phyloP scores from a whole-genome alignment of 2,329 filamentous ascomycete genomes.

The Falciphora oryzae region DNA sequence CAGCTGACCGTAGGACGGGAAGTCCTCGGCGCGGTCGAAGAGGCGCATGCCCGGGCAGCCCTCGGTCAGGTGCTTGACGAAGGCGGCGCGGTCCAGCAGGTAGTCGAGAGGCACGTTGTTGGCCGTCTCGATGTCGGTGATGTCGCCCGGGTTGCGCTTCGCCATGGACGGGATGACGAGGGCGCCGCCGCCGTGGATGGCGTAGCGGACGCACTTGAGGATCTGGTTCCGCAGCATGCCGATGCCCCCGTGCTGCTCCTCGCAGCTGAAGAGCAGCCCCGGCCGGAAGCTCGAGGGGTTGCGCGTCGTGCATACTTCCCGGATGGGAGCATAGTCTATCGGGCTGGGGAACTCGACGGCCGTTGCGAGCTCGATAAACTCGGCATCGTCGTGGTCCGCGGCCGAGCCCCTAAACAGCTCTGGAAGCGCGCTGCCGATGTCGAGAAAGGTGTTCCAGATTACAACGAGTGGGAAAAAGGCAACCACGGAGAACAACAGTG shows the following conservation, averaged over 20 bases:
- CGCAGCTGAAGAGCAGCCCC: slow-evolving; percentile 32
- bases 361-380: slow-evolving; percentile 22
- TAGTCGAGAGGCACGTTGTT: slow-evolving; percentile 24
- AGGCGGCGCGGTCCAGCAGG: slow-evolving; percentile 23
- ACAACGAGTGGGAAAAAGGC: neutral
- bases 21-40: slow-evolving; percentile 23
- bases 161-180: slow-evolving; percentile 32
- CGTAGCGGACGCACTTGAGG: slow-evolving; percentile 34
- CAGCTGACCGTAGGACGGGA: slow-evolving; percentile 20
- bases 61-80: slow-evolving; percentile 19
- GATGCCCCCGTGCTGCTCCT: slow-evolving; percentile 32
- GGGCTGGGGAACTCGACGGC: slow-evolving; percentile 29
- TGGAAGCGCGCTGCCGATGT: neutral
- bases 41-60: slow-evolving; percentile 24
- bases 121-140: slow-evolving; percentile 25
- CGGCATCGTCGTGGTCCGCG: neutral
- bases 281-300: slow-evolving; percentile 23
- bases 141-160: slow-evolving; percentile 26
- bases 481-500: neutral
- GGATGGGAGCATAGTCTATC: slow-evolving; percentile 29
- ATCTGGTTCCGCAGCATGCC: slow-evolving; percentile 35
- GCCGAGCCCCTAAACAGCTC: neutral
- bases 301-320: slow-evolving; percentile 24
- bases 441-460: neutral
- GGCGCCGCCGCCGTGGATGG: slow-evolving; percentile 30